Evolutionary conservation across 345 rosid genomes (phyloP).

Genomic region (Arabidopsis arenosa): DNA sequence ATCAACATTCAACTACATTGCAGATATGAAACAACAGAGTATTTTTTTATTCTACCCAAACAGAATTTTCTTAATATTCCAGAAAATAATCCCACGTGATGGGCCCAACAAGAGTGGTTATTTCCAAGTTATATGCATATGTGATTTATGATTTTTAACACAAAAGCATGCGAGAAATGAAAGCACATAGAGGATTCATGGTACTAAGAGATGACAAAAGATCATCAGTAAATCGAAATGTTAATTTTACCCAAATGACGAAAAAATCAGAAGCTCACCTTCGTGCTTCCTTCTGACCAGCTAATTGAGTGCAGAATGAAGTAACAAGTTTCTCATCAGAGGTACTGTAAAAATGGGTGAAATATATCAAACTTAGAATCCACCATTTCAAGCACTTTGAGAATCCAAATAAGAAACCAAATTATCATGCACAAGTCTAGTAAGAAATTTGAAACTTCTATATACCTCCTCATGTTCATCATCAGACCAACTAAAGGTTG

Average conservation of each 20-base stretch:
- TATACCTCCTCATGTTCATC: constrained; percentile 97
- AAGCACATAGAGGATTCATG: constrained; percentile 28
- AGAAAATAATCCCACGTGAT: constrained; percentile 18
- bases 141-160: constrained; percentile 13
- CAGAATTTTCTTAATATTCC: constrained; percentile 14
- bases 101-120: constrained; percentile 27
- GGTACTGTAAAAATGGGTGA: constrained; percentile 58
- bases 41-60: neutral
- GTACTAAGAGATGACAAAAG: constrained; percentile 15
- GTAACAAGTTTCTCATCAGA: constrained; percentile 97
- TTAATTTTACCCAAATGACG: constrained; percentile 18
- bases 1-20: constrained; percentile 24
- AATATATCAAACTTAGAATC: constrained; percentile 30
- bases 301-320: constrained; percentile 75
- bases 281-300: constrained; percentile 52
- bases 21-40: constrained; percentile 3
- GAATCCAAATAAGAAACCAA: constrained; percentile 34
- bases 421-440: constrained; percentile 29
- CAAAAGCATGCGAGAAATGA: constrained; percentile 33
- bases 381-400: constrained; percentile 32
- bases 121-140: constrained; percentile 22
- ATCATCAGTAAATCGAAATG: neutral
- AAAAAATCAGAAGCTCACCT: constrained; percentile 54
- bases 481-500: constrained; percentile 97
- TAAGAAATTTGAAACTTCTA: constrained; percentile 33